Evolutionary conservation across 345 rosid species (phyloP), one percentile per base, ranked within the genome.

Genomic region (Eucalyptus grandis): DNA sequence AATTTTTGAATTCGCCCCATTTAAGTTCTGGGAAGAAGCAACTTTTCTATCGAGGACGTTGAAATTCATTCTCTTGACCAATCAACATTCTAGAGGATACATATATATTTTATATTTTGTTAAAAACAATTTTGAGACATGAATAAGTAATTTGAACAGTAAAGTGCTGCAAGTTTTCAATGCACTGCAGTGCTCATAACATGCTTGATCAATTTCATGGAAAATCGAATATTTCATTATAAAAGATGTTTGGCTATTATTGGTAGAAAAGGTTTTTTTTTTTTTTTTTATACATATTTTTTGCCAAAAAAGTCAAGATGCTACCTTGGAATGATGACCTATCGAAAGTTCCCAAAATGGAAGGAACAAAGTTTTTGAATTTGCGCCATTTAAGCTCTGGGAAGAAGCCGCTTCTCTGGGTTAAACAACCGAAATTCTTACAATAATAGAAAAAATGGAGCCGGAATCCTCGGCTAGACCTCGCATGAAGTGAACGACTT

Each of bases 111-210:
- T 53, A 19, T 53, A 19, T 53, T 53, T 19, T 19, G 24, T 53
- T 53, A 19, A 53, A 53, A 53, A 53, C 8, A 19, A 19, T 10
- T 53, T 53, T 53, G 26, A 53, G 58, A 53, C 10, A 53, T 51
- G 56, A 51, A 51, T 51, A 51, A 51, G 56, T 51, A 51, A 51
- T 51, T 51, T 51, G 56, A 51, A 16, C 9, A 51, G 22, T 8
- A 51, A 51, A 51, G 9, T 16, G 17, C 0, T 3, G n/a, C 11
- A 1, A 4, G 10, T n/a, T 31, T 67, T n/a, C 9, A 67, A 31
- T n/a, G 80, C 3, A 31, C 6, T 2, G 4, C 0, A 3, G 3
- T 65, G 6, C 77, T 7, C 10, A 17, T n/a, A n/a, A 65, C 21
- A 10, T 65, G 22, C 24, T n/a, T 2, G 43, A 34, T 34, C 30